Base-by-base conservation (phyloP, 768 basidiomycete species). In the Tubosaeta sp. region DNA sequence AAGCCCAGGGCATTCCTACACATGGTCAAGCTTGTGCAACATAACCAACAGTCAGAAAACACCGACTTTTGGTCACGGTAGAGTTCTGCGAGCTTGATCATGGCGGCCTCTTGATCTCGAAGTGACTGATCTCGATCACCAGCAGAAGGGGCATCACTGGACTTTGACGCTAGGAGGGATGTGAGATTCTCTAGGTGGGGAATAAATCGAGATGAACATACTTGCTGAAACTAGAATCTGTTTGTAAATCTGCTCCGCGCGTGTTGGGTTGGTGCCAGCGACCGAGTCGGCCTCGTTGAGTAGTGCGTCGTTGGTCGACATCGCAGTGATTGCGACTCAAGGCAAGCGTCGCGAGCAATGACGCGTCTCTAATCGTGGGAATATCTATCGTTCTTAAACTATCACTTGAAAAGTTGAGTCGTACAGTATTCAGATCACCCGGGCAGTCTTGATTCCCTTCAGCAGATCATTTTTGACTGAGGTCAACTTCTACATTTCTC, bases 31-130 rank as follows among this genome's bases (percentile, higher is more conserved):
- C 29, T 45, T n/a, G 33, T 8, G 11, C 39, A 8, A 5, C 47
- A 34, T 31, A 5, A 12, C 50, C 17, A 5, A 17, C 22, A 39
- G 0, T 17, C 17, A 9, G 29, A 35, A 35, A 0, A 34, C 17
- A 73, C 84, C 53, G 47, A 93, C 92, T 82, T 84, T 67, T 91
- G 81, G 68, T 94, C 90, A 44, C 90, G 78, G 67, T 95, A 91
- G 10, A 95, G 77, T 65, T 88, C 84, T 1, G 91, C 94, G 2
- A 98, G 84, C 64, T 87, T 88, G 17, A 92, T 75, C 48, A 97
- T 74, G 3, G 94, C 92, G 0, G 76, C 73, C 66, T 97, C 95
- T 69, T 97, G 93, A 60, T 92, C 84, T 34, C 86, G 72, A 8
- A 94, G 72, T 16, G 70, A 74, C 58, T 83, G 79, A 13, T 86